phyloP scores from a whole-genome alignment of 768 basidiomycete genomes.

The Amanita inopinata region DNA sequence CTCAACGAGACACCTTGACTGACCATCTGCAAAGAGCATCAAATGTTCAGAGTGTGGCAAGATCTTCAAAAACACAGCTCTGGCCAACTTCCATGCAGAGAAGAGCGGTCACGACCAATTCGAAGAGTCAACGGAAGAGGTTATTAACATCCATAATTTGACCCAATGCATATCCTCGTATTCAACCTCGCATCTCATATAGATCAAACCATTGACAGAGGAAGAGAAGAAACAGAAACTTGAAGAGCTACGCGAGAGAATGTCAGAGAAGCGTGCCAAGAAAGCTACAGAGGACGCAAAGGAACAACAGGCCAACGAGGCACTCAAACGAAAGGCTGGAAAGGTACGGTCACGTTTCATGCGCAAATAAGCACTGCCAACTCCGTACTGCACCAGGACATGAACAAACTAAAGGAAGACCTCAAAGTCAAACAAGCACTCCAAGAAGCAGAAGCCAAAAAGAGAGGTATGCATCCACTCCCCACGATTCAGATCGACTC shows the following conservation, averaged over 20 bases:
- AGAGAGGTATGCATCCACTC: constrained; percentile 43
- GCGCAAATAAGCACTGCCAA: not conserved
- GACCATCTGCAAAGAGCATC: constrained; percentile 46
- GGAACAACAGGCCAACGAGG: constrained; percentile 66
- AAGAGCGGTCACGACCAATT: constrained; percentile 94
- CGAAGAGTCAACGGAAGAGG: constrained; percentile 93
- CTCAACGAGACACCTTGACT: not conserved
- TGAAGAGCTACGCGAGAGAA: constrained; percentile 66
- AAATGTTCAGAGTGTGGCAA: constrained; percentile 81
- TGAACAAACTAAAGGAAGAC: constrained; percentile 65
- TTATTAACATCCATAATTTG: constrained; percentile 18
- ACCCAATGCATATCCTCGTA: constrained; percentile 1
- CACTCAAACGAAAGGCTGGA: constrained; percentile 76
- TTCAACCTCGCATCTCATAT: constrained; percentile 3
- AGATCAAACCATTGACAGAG: constrained; percentile 93
- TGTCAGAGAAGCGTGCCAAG: constrained; percentile 67
- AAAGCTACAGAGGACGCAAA: constrained; percentile 68
- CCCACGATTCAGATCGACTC: not conserved
- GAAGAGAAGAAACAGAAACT: constrained; percentile 84
- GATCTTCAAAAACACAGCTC: constrained; percentile 73
- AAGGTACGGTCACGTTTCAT: constrained; percentile 36
- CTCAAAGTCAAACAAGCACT: constrained; percentile 67
- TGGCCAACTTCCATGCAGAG: constrained; percentile 90
- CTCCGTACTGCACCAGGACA: constrained; percentile 40
- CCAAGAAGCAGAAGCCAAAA: constrained; percentile 77